A percentile compares a stretch with the other conserved stretches of the same genome.
These are phyloP conservation scores for Nematocida ironsii DNA, from an alignment of 371 early-diverging fungal genomes.

Conservation along the genomic window DNA sequence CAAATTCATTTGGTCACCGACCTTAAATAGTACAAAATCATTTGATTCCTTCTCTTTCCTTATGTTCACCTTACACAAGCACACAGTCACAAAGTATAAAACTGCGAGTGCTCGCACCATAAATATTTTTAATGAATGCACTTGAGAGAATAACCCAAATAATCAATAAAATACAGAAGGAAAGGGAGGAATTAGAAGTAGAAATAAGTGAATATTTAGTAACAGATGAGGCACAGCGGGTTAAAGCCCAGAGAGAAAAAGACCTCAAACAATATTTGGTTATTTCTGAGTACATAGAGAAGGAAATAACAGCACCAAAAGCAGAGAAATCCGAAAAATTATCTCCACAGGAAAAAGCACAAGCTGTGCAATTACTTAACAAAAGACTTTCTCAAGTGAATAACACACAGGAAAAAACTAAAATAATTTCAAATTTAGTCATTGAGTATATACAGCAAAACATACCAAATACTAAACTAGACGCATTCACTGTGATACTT, in stretches of 20 bases:
- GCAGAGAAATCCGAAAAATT: constrained; percentile 5
- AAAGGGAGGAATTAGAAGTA: constrained; percentile 8
- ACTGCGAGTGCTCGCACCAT: constrained; percentile 1
- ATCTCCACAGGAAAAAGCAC: constrained; percentile 13
- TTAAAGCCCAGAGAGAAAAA: not conserved
- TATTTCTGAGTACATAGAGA: constrained; percentile 11
- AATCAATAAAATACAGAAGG: constrained; percentile 4
- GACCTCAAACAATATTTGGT: constrained; percentile 1
- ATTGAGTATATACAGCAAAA: constrained; percentile 36
- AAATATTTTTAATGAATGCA: constrained; percentile 44
- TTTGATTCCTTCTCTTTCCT: not conserved
- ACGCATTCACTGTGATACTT: constrained; percentile 57
- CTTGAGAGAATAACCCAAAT: constrained; percentile 44
- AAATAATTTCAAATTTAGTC: constrained; percentile 39
- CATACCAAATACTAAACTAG: constrained; percentile 7
- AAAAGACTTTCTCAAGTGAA: constrained; percentile 65
- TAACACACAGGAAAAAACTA: constrained; percentile 46
- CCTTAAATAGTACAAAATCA: not conserved
- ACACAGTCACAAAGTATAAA: not conserved
- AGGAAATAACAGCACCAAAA: not conserved
- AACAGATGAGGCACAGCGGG: not conserved
- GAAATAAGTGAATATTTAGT: not conserved
- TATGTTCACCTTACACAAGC: not conserved
- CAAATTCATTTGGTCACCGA: not conserved
- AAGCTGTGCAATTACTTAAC: constrained; percentile 43